A percentile compares a stretch with the other conserved stretches of the same genome.
Conservation (phyloP, 768 basidiomycete genomes). For the Tricholoma terreum region DNA sequence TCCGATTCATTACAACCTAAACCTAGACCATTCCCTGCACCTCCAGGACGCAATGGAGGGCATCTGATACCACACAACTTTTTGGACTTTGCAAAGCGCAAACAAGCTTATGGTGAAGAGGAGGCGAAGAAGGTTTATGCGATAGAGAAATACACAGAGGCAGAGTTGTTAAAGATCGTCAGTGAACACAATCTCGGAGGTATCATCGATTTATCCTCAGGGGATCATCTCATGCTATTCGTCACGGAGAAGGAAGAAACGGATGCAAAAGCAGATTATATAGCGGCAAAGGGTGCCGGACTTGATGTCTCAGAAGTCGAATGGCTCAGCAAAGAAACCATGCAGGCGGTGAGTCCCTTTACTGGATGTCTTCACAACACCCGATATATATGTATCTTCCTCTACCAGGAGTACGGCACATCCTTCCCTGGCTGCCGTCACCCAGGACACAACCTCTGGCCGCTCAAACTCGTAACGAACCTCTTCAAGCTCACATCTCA, state of each 20-base stretch:
- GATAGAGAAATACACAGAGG: slow-evolving; percentile 57
- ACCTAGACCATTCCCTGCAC: background rate
- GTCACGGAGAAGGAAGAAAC: slow-evolving; percentile 43
- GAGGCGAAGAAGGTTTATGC: slow-evolving; percentile 53
- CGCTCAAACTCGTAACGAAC: slow-evolving; percentile 74
- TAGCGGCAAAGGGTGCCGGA: slow-evolving; percentile 53
- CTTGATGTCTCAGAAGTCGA: slow-evolving; percentile 40
- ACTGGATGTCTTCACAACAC: background rate
- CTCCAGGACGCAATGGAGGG: slow-evolving; percentile 72
- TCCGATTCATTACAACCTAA: background rate
- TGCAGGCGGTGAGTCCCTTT: slow-evolving; percentile 40
- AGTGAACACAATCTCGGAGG: slow-evolving; percentile 37
- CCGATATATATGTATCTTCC: background rate
- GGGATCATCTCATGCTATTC: slow-evolving; percentile 50
- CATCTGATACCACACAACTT: slow-evolving; percentile 59
- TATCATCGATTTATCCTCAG: slow-evolving; percentile 60
- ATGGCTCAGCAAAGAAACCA: slow-evolving; percentile 47
- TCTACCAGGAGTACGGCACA: slow-evolving; percentile 38
- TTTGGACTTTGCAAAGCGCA: slow-evolving; percentile 38
- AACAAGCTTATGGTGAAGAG: slow-evolving; percentile 40
- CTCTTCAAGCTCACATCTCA: slow-evolving; percentile 46
- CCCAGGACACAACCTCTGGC: slow-evolving; percentile 70
- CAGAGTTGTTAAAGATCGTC: slow-evolving; percentile 48
- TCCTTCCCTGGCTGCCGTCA: slow-evolving; percentile 49
- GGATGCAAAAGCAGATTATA: slow-evolving; percentile 41